Evolutionary conservation across 345 rosid genomes (phyloP).

Genomic region (Citrus cavaleriei): DNA sequence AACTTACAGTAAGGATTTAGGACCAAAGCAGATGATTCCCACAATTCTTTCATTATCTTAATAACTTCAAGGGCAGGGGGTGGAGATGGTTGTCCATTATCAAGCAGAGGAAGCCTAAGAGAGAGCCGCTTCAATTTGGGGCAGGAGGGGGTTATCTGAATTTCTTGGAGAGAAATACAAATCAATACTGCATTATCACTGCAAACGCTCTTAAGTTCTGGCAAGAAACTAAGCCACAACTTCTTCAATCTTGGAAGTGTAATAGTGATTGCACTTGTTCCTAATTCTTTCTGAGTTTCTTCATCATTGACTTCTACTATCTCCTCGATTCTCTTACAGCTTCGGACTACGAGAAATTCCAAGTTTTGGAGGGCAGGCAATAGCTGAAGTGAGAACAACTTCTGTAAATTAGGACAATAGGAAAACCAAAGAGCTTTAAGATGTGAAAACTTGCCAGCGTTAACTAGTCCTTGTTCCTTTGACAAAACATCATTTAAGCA

Average conservation of each 20-base stretch:
- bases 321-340: background rate
- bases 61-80: background rate
- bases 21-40: background rate
- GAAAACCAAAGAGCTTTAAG: background rate
- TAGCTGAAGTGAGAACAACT: too few species aligned
- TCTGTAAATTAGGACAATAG: background rate
- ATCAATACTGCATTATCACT: background rate
- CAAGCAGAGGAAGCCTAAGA: background rate
- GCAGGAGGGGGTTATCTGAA: background rate
- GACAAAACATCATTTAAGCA: background rate
- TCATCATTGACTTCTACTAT: background rate
- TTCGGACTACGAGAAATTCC: too few species aligned
- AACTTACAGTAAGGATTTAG: background rate
- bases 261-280: too few species aligned
- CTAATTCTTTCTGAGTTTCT: too few species aligned
- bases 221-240: background rate
- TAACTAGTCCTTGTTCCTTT: background rate
- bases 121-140: background rate
- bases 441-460: background rate
- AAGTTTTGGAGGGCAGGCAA: too few species aligned
- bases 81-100: background rate
- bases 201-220: background rate
- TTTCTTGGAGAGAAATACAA: constrained; percentile 4
- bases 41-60: background rate
- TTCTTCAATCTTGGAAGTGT: background rate